Percentiles rank a stretch among this genome's conserved stretches.
phyloP scores from a whole-genome alignment of 2,329 filamentous ascomycete species.

The Ophiostoma perfectum region DNA sequence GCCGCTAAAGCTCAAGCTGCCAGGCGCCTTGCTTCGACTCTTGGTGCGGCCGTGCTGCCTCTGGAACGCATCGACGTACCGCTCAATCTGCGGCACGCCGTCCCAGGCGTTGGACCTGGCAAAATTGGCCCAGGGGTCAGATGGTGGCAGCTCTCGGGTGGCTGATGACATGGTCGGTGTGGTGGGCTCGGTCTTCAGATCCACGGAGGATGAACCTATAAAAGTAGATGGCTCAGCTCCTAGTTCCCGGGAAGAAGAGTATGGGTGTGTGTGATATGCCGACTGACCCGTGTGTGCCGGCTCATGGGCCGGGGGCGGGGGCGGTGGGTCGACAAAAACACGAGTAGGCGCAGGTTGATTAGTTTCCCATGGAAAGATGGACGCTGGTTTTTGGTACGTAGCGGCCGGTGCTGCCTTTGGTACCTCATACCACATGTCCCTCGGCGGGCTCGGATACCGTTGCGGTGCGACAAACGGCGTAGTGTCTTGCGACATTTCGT shows the following conservation, averaged over 20 bases:
- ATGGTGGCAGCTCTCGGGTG: conserved; percentile 34
- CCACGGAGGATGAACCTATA: conserved; percentile 34
- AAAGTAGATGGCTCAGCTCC: conserved; percentile 35
- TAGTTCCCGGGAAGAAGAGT: conserved; percentile 24
- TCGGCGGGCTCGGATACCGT: conserved; percentile 59
- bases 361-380: conserved; percentile 89
- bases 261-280: conserved; percentile 14
- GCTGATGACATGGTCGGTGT: conserved; percentile 48
- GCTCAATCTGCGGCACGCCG: conserved; percentile 77
- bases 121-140: conserved; percentile 67
- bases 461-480: conserved; percentile 70
- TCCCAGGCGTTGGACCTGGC: conserved; percentile 88
- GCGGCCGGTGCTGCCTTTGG: neutral
- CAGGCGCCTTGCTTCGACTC: conserved; percentile 30
- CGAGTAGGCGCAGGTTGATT: conserved; percentile 58
- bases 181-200: conserved; percentile 39
- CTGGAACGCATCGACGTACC: conserved; percentile 74
- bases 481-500: conserved; percentile 75
- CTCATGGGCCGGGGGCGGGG: conserved; percentile 28
- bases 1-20: conserved; percentile 22
- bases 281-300: conserved; percentile 29
- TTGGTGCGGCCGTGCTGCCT: conserved; percentile 45
- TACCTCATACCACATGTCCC: conserved; percentile 9
- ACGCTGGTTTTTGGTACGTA: conserved; percentile 51
- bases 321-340: conserved; percentile 51